Conservation (phyloP, 352 stramenopile species). For the Phytophthora sp. region DNA sequence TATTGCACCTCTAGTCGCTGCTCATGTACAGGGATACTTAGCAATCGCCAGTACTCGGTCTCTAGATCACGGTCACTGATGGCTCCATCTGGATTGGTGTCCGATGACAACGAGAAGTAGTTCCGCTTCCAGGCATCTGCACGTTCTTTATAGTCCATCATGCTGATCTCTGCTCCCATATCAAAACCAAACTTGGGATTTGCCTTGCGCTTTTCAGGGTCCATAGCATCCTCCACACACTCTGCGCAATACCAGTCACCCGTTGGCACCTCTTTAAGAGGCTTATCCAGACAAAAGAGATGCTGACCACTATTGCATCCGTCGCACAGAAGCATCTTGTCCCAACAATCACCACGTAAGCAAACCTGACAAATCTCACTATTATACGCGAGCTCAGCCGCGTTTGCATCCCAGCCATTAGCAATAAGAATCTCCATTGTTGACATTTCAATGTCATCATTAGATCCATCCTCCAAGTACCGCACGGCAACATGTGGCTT, state of each 20-base stretch:
- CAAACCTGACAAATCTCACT: slow-evolving; percentile 87
- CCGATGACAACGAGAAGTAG: slow-evolving; percentile 63
- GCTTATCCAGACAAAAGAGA: slow-evolving; percentile 76
- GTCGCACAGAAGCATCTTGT: slow-evolving; percentile 83
- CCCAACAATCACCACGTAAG: slow-evolving; percentile 80
- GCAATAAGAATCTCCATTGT: slow-evolving; percentile 83
- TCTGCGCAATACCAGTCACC: slow-evolving; percentile 85
- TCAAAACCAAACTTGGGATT: slow-evolving; percentile 87
- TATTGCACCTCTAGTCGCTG: slow-evolving; percentile 91
- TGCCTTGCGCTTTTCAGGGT: slow-evolving; percentile 39
- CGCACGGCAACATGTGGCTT: slow-evolving; percentile 76
- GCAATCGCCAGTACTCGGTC: slow-evolving; percentile 88
- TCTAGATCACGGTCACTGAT: slow-evolving; percentile 80
- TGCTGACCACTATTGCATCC: slow-evolving; percentile 84
- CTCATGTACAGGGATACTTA: slow-evolving; percentile 79
- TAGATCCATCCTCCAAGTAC: slow-evolving; percentile 62
- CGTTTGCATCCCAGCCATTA: slow-evolving; percentile 75
- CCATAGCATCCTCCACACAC: slow-evolving; percentile 67
- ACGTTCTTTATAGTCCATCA: slow-evolving; percentile 84
- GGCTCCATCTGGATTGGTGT: slow-evolving; percentile 44
- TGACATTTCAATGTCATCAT: slow-evolving; percentile 62
- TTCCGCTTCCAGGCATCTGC: slow-evolving; percentile 81
- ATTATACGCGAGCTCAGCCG: slow-evolving; percentile 76
- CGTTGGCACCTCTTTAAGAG: slow-evolving; percentile 55
- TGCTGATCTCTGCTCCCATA: slow-evolving; percentile 81